phyloP scores from a whole-genome alignment of 2,329 filamentous ascomycete genomes.

The Didymella exigua region DNA sequence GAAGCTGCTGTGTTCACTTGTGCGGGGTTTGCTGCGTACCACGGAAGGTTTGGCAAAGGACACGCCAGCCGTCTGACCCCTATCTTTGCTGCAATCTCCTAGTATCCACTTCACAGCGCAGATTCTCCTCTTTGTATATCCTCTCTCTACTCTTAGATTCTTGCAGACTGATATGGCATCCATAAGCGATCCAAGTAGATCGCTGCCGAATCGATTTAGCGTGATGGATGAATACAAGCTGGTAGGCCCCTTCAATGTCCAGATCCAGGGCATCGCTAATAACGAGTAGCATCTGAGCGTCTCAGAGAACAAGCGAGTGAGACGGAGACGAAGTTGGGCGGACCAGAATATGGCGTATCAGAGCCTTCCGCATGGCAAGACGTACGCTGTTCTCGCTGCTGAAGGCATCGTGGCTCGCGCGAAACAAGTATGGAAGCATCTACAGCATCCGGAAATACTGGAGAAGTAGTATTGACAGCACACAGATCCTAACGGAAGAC shows the following conservation, averaged over 20 bases:
- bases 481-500: slow-evolving; percentile 5
- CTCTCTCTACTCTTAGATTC: neutral
- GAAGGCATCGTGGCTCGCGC: slow-evolving; percentile 12
- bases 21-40: neutral
- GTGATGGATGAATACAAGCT: slow-evolving; percentile 14
- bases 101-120: neutral
- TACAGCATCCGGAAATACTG: fast-evolving
- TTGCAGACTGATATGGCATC: neutral
- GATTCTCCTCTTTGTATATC: neutral
- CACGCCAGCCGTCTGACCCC: neutral
- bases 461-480: neutral
- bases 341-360: slow-evolving; percentile 12
- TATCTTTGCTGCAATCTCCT: neutral
- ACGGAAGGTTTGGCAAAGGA: neutral
- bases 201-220: slow-evolving; percentile 7
- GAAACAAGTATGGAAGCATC: neutral
- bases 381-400: slow-evolving; percentile 11
- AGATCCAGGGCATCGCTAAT: neutral
- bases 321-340: slow-evolving; percentile 11
- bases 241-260: neutral
- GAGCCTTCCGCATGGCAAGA: slow-evolving; percentile 13
- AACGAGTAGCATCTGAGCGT: slow-evolving; percentile 3
- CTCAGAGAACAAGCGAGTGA: slow-evolving; percentile 1
- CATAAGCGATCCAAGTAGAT: neutral
- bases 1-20: neutral